These are phyloP conservation scores for Hypoxylon sp. DNA, from an alignment of 2,329 filamentous ascomycete species.

Conservation along the genomic window DNA sequence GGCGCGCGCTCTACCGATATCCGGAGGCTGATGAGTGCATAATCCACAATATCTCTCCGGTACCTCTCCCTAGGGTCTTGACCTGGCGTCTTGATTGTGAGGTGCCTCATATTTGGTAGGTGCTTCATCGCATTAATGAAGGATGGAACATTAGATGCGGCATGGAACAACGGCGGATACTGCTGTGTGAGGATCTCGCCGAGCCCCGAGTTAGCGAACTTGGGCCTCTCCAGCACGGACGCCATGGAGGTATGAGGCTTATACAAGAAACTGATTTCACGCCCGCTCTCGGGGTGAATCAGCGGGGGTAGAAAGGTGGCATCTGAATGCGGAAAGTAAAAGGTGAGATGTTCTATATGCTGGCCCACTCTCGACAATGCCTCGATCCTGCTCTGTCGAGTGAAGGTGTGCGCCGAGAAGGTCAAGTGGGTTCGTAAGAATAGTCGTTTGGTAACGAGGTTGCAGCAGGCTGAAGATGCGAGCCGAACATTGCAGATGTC, in stretches of 20 bases:
- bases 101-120: conserved; percentile 76
- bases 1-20: conserved; percentile 83
- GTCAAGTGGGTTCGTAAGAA: conserved; percentile 77
- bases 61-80: conserved; percentile 77
- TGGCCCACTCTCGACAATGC: conserved; percentile 83
- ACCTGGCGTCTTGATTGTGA: conserved; percentile 81
- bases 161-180: conserved; percentile 90
- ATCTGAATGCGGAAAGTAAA: conserved; percentile 80
- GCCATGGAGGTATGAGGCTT: conserved; percentile 78
- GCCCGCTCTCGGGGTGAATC: conserved; percentile 80
- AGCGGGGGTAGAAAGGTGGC: conserved; percentile 88
- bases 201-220: conserved; percentile 83
- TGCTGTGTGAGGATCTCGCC: conserved; percentile 86
- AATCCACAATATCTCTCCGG: conserved; percentile 84
- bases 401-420: conserved; percentile 81
- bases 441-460: conserved; percentile 75
- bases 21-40: conserved; percentile 86
- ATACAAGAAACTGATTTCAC: conserved; percentile 85
- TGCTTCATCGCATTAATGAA: conserved; percentile 81
- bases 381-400: conserved; percentile 76
- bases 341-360: conserved; percentile 82
- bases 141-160: conserved; percentile 86
- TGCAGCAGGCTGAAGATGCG: conserved; percentile 77
- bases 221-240: conserved; percentile 73
- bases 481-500: conserved; percentile 73